A percentile compares a stretch with the other conserved stretches of the same genome.
These are phyloP conservation scores for Kluyveromyces siamensis DNA, from an alignment of 805 yeast genomes.

Conservation along the genomic window DNA sequence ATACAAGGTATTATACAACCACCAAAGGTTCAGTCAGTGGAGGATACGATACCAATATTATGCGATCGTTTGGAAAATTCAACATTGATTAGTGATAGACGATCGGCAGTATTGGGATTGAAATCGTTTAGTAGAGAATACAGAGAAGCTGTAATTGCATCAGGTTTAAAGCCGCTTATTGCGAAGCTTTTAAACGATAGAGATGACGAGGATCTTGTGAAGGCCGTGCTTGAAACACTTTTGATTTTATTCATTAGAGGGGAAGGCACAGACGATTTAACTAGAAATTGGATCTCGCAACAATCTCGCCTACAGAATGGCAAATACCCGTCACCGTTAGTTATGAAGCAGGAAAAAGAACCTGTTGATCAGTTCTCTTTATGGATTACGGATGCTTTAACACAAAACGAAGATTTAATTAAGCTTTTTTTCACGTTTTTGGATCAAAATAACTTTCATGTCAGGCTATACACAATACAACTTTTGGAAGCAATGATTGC, in stretches of 20 bases:
- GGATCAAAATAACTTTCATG: slow-evolving; percentile 62
- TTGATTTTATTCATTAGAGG: slow-evolving; percentile 72
- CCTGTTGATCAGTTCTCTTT: slow-evolving; percentile 75
- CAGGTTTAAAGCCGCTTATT: slow-evolving; percentile 70
- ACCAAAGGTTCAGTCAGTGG: slow-evolving; percentile 52
- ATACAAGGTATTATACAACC: slow-evolving; percentile 34
- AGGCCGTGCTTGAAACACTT: slow-evolving; percentile 78
- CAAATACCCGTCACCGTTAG: slow-evolving; percentile 66
- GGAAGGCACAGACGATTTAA: slow-evolving; percentile 49
- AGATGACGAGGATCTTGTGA: slow-evolving; percentile 62
- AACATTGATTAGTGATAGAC: slow-evolving; percentile 68
- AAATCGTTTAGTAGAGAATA: slow-evolving; percentile 84
- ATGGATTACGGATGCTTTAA: slow-evolving; percentile 92
- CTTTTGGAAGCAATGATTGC: slow-evolving; percentile 74
- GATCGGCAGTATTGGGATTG: slow-evolving; percentile 84
- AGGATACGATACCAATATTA: slow-evolving; percentile 78
- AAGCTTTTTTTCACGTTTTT: slow-evolving; percentile 40
- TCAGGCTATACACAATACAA: slow-evolving; percentile 73
- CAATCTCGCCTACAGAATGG: slow-evolving; percentile 69
- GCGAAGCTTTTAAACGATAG: slow-evolving; percentile 54
- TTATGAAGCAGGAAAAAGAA: slow-evolving; percentile 40
- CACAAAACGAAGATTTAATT: slow-evolving; percentile 40
- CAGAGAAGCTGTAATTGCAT: slow-evolving; percentile 83
- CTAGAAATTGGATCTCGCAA: slow-evolving; percentile 65
- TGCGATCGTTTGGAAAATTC: slow-evolving; percentile 85